Base-by-base conservation (phyloP, 495 filamentous ascomycete genomes). In the Trichoderma reesei region DNA sequence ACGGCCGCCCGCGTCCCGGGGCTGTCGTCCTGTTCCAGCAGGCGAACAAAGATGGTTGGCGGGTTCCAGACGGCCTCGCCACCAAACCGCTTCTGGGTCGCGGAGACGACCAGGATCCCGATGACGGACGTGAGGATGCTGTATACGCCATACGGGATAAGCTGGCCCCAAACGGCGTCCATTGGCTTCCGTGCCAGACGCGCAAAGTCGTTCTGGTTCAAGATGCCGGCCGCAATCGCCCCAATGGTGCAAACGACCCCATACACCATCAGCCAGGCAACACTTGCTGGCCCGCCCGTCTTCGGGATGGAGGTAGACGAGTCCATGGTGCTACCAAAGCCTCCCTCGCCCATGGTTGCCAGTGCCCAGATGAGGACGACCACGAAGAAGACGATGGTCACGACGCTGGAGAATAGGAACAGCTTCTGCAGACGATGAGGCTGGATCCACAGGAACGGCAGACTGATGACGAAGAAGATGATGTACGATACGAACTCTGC, bases 31-130 rank as follows among this genome's bases (percentile, higher is more conserved):
- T 65, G 69, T 9, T 66, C 72, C 66, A 75, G 67, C 56, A 71
- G 71, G 63, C 54, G 67, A 44, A 70, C 74, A 63, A 74, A 72
- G 36, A 70, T 74, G 65, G 66, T 69, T 8, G 74, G 71, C 8
- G 79, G 72, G 59, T 74, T 75, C 77, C 78, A 80, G 63, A 75
- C 10, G 74, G 60, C 44, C 68, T 66, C n/a, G 70, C 76, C 64
- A 73, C 77, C 3, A 76, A 66, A 41, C 69, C 62, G 62, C 69
- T 67, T 33, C 31, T 56, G 51, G 6, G 73, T 72, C 18, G 74
- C 74, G 37, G 72, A 70, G 2, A 75, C 74, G 18, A 75, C 72
- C 33, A 81, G 65, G 64, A 74, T 74, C 26, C 75, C 75, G 37
- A 77, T 56, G 51, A 56, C 31, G 20, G 51, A 56, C 1, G 51